phyloP scores from a whole-genome alignment of 2,329 filamentous ascomycete species.

The Tolypocladium ovalisporum region DNA sequence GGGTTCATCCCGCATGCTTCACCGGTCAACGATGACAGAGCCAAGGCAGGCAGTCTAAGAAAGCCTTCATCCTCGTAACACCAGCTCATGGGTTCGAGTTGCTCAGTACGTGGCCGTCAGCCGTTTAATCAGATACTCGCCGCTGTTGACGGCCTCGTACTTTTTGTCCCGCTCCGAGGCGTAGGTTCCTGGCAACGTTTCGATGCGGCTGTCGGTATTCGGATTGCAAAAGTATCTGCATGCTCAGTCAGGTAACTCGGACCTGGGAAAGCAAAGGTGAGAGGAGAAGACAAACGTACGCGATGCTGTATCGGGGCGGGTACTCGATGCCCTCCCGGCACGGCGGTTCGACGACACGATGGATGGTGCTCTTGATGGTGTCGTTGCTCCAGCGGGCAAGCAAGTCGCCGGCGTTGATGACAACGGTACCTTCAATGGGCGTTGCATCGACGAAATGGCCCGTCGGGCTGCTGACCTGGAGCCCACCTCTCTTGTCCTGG shows the following conservation, averaged over 20 bases:
- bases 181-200: slow-evolving; percentile 73
- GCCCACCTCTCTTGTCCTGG: slow-evolving; percentile 44
- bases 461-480: slow-evolving; percentile 56
- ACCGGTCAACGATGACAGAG: background rate
- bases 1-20: background rate
- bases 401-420: slow-evolving; percentile 83
- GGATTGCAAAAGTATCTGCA: slow-evolving; percentile 77
- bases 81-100: background rate
- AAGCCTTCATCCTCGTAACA: background rate
- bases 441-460: slow-evolving; percentile 74
- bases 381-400: slow-evolving; percentile 86
- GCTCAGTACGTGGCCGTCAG: slow-evolving; percentile 60
- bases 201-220: slow-evolving; percentile 64
- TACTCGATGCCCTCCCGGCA: slow-evolving; percentile 44
- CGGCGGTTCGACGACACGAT: slow-evolving; percentile 82
- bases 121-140: slow-evolving; percentile 71
- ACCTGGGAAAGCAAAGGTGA: background rate
- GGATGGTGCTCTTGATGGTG: slow-evolving; percentile 79
- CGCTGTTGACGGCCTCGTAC: slow-evolving; percentile 66
- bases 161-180: slow-evolving; percentile 56
- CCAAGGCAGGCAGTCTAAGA: background rate
- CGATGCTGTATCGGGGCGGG: slow-evolving; percentile 75
- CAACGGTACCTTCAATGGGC: slow-evolving; percentile 70
- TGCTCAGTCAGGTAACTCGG: background rate
- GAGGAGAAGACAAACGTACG: slow-evolving; percentile 39